Conservation (phyloP, 2,329 filamentous ascomycete genomes). For the Fusarium vanettenii region DNA sequence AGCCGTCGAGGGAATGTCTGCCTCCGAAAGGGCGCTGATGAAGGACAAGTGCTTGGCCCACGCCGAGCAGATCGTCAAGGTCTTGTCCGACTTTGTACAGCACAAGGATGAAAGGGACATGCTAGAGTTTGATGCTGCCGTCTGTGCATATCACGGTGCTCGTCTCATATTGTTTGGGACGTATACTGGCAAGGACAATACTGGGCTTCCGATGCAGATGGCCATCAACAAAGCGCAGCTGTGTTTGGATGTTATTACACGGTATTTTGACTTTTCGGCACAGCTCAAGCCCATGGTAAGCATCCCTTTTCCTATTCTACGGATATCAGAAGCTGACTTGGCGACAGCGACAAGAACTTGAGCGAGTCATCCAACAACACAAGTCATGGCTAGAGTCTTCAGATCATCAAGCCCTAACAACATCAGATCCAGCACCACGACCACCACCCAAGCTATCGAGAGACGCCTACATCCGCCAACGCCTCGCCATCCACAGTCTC, state of each 20-base stretch:
- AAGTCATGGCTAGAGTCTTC: slow-evolving; percentile 40
- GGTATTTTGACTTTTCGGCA: slow-evolving; percentile 44
- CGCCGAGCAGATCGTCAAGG: slow-evolving; percentile 51
- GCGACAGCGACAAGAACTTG: slow-evolving; percentile 40
- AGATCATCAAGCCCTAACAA: slow-evolving; percentile 27
- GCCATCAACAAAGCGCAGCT: slow-evolving; percentile 42
- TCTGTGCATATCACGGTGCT: slow-evolving; percentile 56
- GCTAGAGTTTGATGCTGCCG: slow-evolving; percentile 55
- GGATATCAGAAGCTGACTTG: accelerated
- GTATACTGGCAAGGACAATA: slow-evolving; percentile 41
- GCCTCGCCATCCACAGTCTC: slow-evolving; percentile 54
- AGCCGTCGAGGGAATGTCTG: slow-evolving; percentile 44
- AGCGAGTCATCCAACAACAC: slow-evolving; percentile 41
- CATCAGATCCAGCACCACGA: slow-evolving; percentile 15
- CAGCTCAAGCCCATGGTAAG: slow-evolving; percentile 43
- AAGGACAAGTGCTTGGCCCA: slow-evolving; percentile 51
- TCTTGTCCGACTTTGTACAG: slow-evolving; percentile 49
- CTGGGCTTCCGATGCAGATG: slow-evolving; percentile 41
- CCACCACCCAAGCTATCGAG: slow-evolving; percentile 32
- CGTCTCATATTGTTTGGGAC: slow-evolving; percentile 51
- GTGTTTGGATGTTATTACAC: slow-evolving; percentile 40
- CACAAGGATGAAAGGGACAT: slow-evolving; percentile 44
- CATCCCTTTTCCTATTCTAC: accelerated
- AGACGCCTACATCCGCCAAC: slow-evolving; percentile 42
- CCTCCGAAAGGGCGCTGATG: slow-evolving; percentile 35